Base-by-base conservation (phyloP, 2,329 filamentous ascomycete species). In the Claviceps humidiphila region DNA sequence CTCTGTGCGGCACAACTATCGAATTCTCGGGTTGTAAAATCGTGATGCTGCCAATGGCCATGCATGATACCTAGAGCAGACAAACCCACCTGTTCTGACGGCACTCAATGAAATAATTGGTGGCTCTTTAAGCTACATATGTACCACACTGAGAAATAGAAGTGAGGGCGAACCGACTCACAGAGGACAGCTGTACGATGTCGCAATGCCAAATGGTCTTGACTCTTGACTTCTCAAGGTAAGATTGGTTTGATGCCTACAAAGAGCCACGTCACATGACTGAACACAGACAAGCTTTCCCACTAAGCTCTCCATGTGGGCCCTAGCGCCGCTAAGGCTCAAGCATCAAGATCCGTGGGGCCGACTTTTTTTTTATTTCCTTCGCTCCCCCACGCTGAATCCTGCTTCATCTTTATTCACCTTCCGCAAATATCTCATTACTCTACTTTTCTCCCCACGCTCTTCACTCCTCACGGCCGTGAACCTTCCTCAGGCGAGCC, bases 401-500 rank as follows among this genome's bases (percentile, higher is more conserved):
- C 7, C 3, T 16, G 1, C 22, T 26, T 7, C 22, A 20, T 45
- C 24, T 26, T 7, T 14, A 13, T 45, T 16, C 42, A 13, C 20
- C n/a, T 55, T 53, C 53, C 52, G 16, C 38, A 24, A 40, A 49
- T 40, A 49, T 48, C 40, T 20, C 17, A 52, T 17, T 9, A 39
- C 46, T 17, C 41, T 37, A 47, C 50, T 26, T 45, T 22, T 43
- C 26, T 51, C 46, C n/a, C 30, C 30, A 46, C 41, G 26, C 45
- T 42, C 37, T 49, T 50, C 47, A 44, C 49, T 46, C 39, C 24
- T 53, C 51, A 60, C 68, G 77, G 76, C 75, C 76, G 77, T 75
- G 76, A 78, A 77, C 76, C 75, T 75, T 76, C 70, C 55, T 58
- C 58, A 58, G 62, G 61, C 59, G 63, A 64, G 62, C 63, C 61